Base-by-base conservation (phyloP, 345 rosid species). In the Murraya paniculata region DNA sequence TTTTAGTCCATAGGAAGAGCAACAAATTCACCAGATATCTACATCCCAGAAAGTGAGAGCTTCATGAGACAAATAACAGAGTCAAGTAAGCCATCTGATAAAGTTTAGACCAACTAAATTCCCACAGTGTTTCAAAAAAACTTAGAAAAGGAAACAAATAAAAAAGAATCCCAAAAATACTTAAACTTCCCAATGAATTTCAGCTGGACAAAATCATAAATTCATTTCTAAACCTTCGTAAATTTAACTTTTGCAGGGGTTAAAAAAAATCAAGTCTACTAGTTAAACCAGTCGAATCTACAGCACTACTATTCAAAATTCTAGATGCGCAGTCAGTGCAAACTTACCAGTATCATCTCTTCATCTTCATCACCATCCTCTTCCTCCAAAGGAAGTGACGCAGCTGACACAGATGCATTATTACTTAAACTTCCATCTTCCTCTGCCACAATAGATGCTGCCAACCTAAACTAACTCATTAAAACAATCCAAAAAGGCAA, bases 391-490 rank as follows among this genome's bases (percentile, higher is more conserved):
- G 75, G 82, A 80, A 72, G 57, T 36, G 73, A 79, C 69, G 88
- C 87, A 81, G 81, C 84, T 64, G 94, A 86, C 59, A 84, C 78
- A 4, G 91, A 84, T 13, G 88, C 83, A 59, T 80, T 79, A 30
- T 79, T 79, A 58, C 72, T 77, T 56, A 82, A 65, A 45, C 31
- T 39, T 56, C 67, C 77, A n/a, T 81, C 86, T 84, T 92, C 94
- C 76, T 90, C 95, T 27, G 86, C 91, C 25, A 84, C 83, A 86
- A 90, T 83, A 78, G 93, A 88, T 68, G 93, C 92, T 75, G 92
- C 97, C 90, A 87, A 80, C 90, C 99, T 95, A 88, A 56, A 84
- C 76, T 9, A 56, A 85, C 77, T 65, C 75, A 68, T 77, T 48
- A 73, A 75, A 80, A 80, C 57, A 28, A 69, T 31, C 18, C 68